These are phyloP conservation scores for Globisporangium camurandrum DNA, from an alignment of 352 stramenopile genomes.

Conservation along the genomic window DNA sequence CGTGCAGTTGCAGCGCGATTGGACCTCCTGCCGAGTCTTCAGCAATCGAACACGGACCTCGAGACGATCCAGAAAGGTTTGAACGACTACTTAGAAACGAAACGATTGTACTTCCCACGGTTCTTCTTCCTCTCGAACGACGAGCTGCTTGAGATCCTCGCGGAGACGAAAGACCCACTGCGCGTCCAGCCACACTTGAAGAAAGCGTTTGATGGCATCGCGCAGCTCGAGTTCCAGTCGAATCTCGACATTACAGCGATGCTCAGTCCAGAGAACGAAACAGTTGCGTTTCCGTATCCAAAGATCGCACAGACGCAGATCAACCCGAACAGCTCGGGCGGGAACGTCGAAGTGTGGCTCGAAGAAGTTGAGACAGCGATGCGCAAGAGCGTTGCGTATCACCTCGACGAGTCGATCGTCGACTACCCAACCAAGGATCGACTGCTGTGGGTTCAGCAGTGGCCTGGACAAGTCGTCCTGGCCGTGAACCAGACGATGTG, in stretches of 20 bases:
- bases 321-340: constrained; percentile 90
- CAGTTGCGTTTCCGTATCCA: constrained; percentile 84
- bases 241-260: constrained; percentile 91
- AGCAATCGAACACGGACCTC: constrained; percentile 89
- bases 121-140: constrained; percentile 94
- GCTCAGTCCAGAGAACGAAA: constrained; percentile 82
- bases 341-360: constrained; percentile 90
- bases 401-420: constrained; percentile 78
- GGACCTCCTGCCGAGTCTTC: constrained; percentile 75
- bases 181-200: constrained; percentile 93
- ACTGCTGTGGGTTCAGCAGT: constrained; percentile 88
- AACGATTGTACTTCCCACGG: constrained; percentile 85
- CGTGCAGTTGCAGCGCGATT: constrained; percentile 68
- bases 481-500: constrained; percentile 91
- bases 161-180: constrained; percentile 90
- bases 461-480: constrained; percentile 90
- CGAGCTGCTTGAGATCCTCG: constrained; percentile 89
- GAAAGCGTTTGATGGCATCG: constrained; percentile 92
- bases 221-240: constrained; percentile 87
- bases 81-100: constrained; percentile 89
- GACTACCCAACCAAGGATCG: constrained; percentile 86
- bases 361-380: constrained; percentile 83
- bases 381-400: constrained; percentile 71
- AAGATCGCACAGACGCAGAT: constrained; percentile 86
- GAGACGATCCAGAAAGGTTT: constrained; percentile 93